Evolutionary conservation across 371 early-diverging fungal species (phyloP), one percentile per base, ranked within the genome.

Genomic region (Rhizopus delemar): DNA sequence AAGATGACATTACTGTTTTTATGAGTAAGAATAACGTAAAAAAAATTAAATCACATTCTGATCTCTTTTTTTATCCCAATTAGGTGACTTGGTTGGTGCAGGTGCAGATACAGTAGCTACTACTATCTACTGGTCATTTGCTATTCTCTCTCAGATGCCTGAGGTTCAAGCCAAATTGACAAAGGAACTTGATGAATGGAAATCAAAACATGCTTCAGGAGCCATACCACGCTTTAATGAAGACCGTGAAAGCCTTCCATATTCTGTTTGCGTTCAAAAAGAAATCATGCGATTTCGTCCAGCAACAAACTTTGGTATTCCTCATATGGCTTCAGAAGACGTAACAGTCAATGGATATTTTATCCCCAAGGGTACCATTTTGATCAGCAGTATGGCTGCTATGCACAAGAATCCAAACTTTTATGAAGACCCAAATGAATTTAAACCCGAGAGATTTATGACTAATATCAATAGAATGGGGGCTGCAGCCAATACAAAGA

Each of bases 231-330:
- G 36, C 3, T 71, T 57, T 45, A 28, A 49, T 12, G 59, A 64
- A 8, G 61, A 52, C 8, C 39, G 70, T 36, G 63, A 66, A 12
- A 7, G 28, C 2, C 46, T 66, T 34, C 70, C 63, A 31, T 66
- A 55, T 46, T 12, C 53, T 8, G 29, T 63, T 12, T 65, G 61
- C 13, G 66, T 66, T 0, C 60, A 63, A 41, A 70, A 61, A 51
- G 70, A 70, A 41, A 57, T 63, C n/a, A 46, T 70, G 55, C 63
- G 70, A 12, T 63, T 55, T 41, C 60, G 66, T 6, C 63, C 61
- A 4, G 51, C 53, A 3, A 35, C 53, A 9, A 38, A 16, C 0
- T 63, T 66, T n/a, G 66, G 66, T 9, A 15, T 66, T 8, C 53
- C 66, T 8, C 70, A 63, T 46, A 48, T 34, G 46, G 57, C 62